These are phyloP conservation scores for Nitzschia sp. DNA, from an alignment of 108 stramenopile species.

Conservation along the genomic window DNA sequence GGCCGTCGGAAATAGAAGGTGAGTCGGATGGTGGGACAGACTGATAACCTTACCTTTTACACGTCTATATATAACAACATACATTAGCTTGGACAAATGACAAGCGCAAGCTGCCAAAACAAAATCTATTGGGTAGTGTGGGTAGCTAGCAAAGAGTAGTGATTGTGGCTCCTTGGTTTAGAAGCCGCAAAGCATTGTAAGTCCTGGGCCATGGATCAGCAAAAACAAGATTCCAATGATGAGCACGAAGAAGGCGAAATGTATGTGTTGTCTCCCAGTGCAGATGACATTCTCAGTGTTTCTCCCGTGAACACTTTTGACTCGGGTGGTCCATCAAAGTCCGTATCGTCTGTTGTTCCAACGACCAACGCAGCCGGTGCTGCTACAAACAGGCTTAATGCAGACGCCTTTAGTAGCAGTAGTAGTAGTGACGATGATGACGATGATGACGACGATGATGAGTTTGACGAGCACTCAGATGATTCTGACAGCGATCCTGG, in stretches of 20 bases:
- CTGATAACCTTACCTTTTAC: too few species aligned
- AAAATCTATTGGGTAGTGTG: too few species aligned
- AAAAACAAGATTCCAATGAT: too few species aligned
- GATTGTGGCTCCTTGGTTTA: too few species aligned
- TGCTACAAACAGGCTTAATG: conserved; percentile 9
- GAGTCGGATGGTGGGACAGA: too few species aligned
- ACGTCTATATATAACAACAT: too few species aligned
- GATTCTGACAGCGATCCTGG: background rate
- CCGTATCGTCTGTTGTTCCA: background rate
- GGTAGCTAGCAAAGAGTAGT: too few species aligned
- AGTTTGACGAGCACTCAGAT: background rate
- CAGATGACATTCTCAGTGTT: conserved; percentile 33
- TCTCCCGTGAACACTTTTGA: conserved; percentile 29
- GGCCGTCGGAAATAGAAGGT: too few species aligned
- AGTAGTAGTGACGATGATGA: conserved; percentile 12
- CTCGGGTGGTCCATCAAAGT: background rate
- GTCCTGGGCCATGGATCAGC: too few species aligned
- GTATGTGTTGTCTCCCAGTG: conserved; percentile 20
- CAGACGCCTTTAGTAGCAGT: conserved; percentile 23
- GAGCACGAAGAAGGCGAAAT: background rate
- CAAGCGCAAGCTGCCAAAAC: too few species aligned
- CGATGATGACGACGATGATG: conserved; percentile 4
- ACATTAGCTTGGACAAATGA: too few species aligned
- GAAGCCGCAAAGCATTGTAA: too few species aligned
- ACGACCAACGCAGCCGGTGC: background rate